These are phyloP conservation scores for Triticum timopheevii DNA, from an alignment of 176 grass and related monocot genomes.

Conservation along the genomic window DNA sequence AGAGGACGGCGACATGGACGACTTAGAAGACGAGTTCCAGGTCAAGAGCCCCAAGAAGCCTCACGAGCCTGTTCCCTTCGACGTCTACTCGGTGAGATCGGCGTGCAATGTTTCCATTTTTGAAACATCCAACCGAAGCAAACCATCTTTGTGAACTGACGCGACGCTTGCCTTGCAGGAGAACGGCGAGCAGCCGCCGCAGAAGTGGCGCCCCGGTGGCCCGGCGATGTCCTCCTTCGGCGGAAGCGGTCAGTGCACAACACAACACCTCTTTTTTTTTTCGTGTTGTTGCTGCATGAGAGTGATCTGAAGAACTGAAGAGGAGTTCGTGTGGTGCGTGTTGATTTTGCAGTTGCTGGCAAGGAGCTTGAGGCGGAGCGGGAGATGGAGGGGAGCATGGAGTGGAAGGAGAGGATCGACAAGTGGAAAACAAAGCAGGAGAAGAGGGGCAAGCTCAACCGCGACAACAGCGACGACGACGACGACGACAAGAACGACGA, in stretches of 20 bases:
- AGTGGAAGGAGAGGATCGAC: slow-evolving; percentile 98
- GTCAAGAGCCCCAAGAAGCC: slow-evolving; percentile 61
- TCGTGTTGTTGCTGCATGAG: not conserved
- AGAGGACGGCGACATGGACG: slow-evolving; percentile 78
- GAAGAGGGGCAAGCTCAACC: slow-evolving; percentile 69
- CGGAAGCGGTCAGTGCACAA: slow-evolving; percentile 63
- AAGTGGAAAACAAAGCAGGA: slow-evolving; percentile 95
- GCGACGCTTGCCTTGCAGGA: slow-evolving; percentile 39
- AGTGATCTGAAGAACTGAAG: slow-evolving; percentile 4
- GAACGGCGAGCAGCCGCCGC: slow-evolving; percentile 63
- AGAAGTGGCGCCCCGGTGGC: slow-evolving; percentile 63
- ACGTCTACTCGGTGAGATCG: slow-evolving; percentile 67
- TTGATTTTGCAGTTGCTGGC: slow-evolving; percentile 55
- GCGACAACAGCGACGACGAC: slow-evolving; percentile 59
- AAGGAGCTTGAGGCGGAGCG: slow-evolving; percentile 91
- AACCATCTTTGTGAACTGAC: not conserved
- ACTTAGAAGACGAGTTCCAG: slow-evolving; percentile 78
- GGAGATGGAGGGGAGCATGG: slow-evolving; percentile 89
- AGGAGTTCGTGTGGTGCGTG: not conserved
- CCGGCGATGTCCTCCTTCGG: slow-evolving; percentile 73
- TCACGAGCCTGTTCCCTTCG: slow-evolving; percentile 53
- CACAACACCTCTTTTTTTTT: not conserved
- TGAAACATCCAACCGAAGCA: too few species aligned
- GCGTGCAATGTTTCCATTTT: not conserved
- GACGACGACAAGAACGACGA: slow-evolving; percentile 71